These are phyloP conservation scores for Fraxinus americana DNA, from an alignment of 257 asterid species.

Conservation along the genomic window DNA sequence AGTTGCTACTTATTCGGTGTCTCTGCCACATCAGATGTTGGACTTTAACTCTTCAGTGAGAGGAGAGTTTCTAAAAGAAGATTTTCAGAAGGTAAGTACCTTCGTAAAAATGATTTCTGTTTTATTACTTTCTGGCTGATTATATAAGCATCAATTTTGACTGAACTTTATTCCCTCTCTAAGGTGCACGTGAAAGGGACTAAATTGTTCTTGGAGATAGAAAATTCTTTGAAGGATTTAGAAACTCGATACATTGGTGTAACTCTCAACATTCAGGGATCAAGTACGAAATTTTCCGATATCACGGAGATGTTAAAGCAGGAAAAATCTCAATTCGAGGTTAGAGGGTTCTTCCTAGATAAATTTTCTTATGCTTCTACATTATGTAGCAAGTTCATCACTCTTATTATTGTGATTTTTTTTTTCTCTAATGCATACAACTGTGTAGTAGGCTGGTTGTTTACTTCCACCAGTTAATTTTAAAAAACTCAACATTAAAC, in stretches of 20 bases:
- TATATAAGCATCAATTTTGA: constrained; percentile 6
- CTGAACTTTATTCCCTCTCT: constrained; percentile 20
- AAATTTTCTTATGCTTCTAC: not conserved
- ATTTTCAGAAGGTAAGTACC: constrained; percentile 60
- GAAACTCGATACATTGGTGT: constrained; percentile 54
- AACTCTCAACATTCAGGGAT: constrained; percentile 65
- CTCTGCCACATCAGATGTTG: constrained; percentile 78
- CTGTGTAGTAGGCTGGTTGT: not conserved
- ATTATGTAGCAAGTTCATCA: not conserved
- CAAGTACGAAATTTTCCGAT: constrained; percentile 59
- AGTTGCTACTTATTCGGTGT: constrained; percentile 80
- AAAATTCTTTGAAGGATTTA: constrained; percentile 64
- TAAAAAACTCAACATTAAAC: not conserved
- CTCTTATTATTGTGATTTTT: constrained; percentile 1
- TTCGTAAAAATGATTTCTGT: constrained; percentile 22
- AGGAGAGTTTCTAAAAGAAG: constrained; percentile 67
- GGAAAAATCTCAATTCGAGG: constrained; percentile 88
- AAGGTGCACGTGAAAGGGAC: constrained; percentile 70
- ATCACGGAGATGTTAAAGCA: constrained; percentile 68
- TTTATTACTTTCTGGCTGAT: constrained; percentile 15
- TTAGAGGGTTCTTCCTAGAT: constrained; percentile 32
- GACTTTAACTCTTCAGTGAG: constrained; percentile 58
- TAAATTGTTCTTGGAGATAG: constrained; percentile 66
- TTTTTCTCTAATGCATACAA: too few species aligned
- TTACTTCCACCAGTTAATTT: not conserved